These are phyloP conservation scores for Botrytis elliptica DNA, from an alignment of 2,329 filamentous ascomycete genomes.

Conservation along the genomic window DNA sequence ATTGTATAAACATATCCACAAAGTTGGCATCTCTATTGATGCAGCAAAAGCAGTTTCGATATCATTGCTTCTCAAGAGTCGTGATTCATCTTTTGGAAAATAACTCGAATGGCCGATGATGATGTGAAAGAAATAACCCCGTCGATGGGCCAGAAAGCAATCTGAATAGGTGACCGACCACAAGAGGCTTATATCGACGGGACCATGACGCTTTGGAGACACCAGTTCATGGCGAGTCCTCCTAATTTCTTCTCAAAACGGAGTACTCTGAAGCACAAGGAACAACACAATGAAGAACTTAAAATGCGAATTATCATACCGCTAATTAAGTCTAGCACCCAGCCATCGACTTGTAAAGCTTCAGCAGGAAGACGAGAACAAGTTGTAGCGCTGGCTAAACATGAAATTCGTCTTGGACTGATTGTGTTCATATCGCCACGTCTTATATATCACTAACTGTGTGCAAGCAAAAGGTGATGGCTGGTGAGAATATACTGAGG, in stretches of 20 bases:
- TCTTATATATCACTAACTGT: neutral
- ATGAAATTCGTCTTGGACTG: neutral
- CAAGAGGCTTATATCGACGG: neutral
- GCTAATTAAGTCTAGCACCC: neutral
- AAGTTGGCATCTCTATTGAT: neutral
- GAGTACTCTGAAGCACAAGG: neutral
- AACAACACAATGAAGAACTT: neutral
- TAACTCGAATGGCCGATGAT: neutral
- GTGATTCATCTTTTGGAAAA: neutral
- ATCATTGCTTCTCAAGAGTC: neutral
- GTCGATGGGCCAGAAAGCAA: neutral
- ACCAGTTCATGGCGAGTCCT: neutral
- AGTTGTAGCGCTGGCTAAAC: neutral
- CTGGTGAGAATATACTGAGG: neutral
- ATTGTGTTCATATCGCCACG: neutral
- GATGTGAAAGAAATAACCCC: neutral
- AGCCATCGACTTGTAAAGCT: neutral
- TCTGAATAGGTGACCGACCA: neutral
- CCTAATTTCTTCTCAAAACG: neutral
- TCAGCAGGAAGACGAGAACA: neutral
- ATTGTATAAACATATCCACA: neutral
- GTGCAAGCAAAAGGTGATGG: neutral
- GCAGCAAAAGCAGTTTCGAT: neutral
- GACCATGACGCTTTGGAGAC: neutral
- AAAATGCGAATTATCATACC: too few species aligned